Base-by-base conservation (phyloP, 73 alveolate genomes). In the Blepharisma stoltei region DNA sequence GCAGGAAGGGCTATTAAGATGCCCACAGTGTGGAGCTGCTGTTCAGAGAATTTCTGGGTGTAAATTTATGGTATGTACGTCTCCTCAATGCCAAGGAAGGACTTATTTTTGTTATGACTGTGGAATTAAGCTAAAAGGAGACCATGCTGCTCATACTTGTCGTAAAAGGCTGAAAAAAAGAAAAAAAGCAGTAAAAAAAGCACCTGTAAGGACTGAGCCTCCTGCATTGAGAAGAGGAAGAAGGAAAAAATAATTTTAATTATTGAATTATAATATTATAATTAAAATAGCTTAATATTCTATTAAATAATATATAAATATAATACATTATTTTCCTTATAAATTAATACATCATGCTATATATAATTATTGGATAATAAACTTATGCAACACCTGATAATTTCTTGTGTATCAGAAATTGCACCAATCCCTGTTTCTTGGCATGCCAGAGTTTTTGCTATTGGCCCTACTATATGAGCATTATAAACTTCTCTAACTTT, bases 401-500 rank as follows among this genome's bases (percentile, higher is more conserved):
- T 32, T 32, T 32, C 41, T 32, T 32, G 5, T 3, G 41, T 32
- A 32, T 84, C 89, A 43, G 88, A 82, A 90, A 91, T 88, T 4
- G 93, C 95, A 37, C 96, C 96, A 11, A 48, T 82, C 18, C 96
- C 96, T 7, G 37, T 45, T 76, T 89, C 97, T 48, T 93, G 93
- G 49, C 96, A 91, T 78, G 85, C 83, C 37, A 91, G 73, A 23
- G 25, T 83, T 76, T 91, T 91, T 8, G 54, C 6, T 5, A 78
- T 48, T 9, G 96, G 80, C 18, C 47, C 78, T n/a, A 90, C 55
- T 8, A 91, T 82, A 9, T 8, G 27, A 2, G 86, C 67, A 11
- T 77, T 66, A 27, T 76, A 65, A 49, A 53, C 50, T 68, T 84
- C 11, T 6, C 41, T 20, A 21, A 92, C 68, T 9, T 21, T 47